Evolutionary conservation across 495 filamentous ascomycete genomes (phyloP), one percentile per base, ranked within the genome.

Genomic region (Talaromyces nanjingensis): DNA sequence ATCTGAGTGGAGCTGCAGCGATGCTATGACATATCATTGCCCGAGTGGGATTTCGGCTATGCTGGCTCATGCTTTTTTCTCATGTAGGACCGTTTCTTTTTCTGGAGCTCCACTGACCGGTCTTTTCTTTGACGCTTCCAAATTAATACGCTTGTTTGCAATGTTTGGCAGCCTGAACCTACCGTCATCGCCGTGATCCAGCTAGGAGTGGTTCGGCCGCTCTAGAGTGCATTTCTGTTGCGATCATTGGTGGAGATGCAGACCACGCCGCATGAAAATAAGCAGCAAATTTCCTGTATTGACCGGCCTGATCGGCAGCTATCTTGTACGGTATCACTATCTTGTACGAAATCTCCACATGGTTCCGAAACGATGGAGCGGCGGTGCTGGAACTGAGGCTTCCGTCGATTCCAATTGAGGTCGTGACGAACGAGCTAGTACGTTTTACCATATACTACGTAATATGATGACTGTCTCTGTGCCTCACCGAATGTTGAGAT

Each of bases 341-440:
- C 53, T 20, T 49, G 45, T 56, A 56, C 53, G 27, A 14, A 56
- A 56, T 29, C 53, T 56, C 53, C 53, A 56, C 53, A 56, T 29
- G 22, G 22, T 56, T 56, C 53, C 52, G 22, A 55, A 29, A 56
- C 11, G 27, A 29, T 56, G 53, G 53, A n/a, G 53, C 53, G 22
- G 53, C 53, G 53, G 53, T 56, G 27, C 53, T 56, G 22, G 53
- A 56, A 56, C 16, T 16, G 53, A 56, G 22, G 53, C 53, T 31
- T 56, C 53, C 53, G 53, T 25, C 27, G 6, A 29, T 56, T 56
- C 22, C 22, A 56, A 56, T 24, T 29, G 53, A 56, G 53, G 53
- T 56, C 24, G 53, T 29, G 4, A 56, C 24, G 53, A 56, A 24
- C 53, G 4, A 6, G 53, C 24, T 56, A 54, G 49, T 54, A 16